Conservation (phyloP, 2,329 filamentous ascomycete species). For the Annulohypoxylon truncatum region DNA sequence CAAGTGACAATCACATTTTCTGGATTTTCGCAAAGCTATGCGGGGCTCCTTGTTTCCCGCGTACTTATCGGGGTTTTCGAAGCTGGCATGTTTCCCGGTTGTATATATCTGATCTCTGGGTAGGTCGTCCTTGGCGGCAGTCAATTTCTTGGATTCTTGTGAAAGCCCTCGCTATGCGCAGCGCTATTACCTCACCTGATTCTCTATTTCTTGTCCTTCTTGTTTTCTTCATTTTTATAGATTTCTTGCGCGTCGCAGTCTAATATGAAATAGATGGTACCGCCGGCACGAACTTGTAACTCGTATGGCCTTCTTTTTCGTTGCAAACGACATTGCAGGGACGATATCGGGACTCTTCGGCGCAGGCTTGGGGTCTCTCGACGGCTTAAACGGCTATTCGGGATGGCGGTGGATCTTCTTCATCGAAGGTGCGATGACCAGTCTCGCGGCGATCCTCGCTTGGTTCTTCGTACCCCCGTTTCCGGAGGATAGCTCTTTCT, state of each 20-base stretch:
- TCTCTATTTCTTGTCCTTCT: not conserved
- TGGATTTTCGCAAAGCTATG: slow-evolving; percentile 47
- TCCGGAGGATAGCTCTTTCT: slow-evolving; percentile 32
- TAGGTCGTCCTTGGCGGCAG: not conserved
- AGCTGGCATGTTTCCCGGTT: slow-evolving; percentile 47
- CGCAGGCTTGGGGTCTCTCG: slow-evolving; percentile 41
- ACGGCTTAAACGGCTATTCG: slow-evolving; percentile 38
- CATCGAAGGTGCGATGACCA: slow-evolving; percentile 38
- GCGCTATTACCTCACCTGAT: not conserved
- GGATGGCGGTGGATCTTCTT: slow-evolving; percentile 45
- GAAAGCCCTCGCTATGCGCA: too few species aligned
- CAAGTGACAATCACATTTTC: slow-evolving; percentile 43
- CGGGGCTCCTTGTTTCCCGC: slow-evolving; percentile 44
- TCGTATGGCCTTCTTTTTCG: slow-evolving; percentile 42
- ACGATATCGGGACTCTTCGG: slow-evolving; percentile 43
- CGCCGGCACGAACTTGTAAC: slow-evolving; percentile 16
- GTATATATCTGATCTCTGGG: slow-evolving; percentile 28
- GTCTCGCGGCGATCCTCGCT: slow-evolving; percentile 28
- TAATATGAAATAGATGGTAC: slow-evolving; percentile 2
- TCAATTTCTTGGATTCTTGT: not conserved
- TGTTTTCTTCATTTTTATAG: not conserved
- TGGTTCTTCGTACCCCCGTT: slow-evolving; percentile 41
- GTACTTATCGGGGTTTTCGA: slow-evolving; percentile 53
- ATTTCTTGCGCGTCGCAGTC: not conserved
- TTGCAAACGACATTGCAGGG: slow-evolving; percentile 44